Percentiles rank a stretch among this genome's conserved stretches.
Conservation (phyloP, 2,329 filamentous ascomycete genomes). For the Beauveria pseudobassiana region DNA sequence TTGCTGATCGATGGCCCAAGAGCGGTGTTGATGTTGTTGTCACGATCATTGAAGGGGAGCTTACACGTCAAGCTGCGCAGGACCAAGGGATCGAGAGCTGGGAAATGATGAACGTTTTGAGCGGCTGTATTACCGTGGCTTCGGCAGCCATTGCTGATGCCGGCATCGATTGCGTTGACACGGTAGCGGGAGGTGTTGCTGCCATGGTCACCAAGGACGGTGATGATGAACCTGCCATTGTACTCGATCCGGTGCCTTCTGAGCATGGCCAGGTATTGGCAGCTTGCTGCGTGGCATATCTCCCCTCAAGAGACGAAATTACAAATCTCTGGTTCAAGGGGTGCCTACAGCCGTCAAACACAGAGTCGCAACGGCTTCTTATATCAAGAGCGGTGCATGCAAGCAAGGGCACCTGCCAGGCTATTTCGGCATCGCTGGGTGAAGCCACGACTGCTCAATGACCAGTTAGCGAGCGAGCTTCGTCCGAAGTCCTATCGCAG, state of each 20-base stretch:
- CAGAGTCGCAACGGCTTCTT: slow-evolving; percentile 25
- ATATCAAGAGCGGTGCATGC: slow-evolving; percentile 34
- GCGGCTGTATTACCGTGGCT: slow-evolving; percentile 87
- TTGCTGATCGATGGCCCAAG: slow-evolving; percentile 96
- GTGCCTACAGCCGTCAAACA: slow-evolving; percentile 35
- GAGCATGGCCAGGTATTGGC: slow-evolving; percentile 73
- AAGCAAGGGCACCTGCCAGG: slow-evolving; percentile 28
- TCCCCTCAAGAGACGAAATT: slow-evolving; percentile 80
- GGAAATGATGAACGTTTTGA: slow-evolving; percentile 86
- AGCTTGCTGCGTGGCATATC: slow-evolving; percentile 83
- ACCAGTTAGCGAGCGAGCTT: neutral
- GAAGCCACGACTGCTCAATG: slow-evolving; percentile 22
- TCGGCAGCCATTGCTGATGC: slow-evolving; percentile 90
- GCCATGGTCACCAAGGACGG: slow-evolving; percentile 53
- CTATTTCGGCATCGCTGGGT: slow-evolving; percentile 26
- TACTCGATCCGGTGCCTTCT: slow-evolving; percentile 75
- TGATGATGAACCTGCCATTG: slow-evolving; percentile 35
- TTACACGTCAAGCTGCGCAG: slow-evolving; percentile 52
- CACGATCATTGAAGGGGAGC: slow-evolving; percentile 87
- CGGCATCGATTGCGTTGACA: slow-evolving; percentile 90
- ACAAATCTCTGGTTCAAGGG: slow-evolving; percentile 95
- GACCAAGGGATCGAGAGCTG: slow-evolving; percentile 57
- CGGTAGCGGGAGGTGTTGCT: slow-evolving; percentile 82
- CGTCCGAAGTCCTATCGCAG: neutral
- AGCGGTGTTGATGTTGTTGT: slow-evolving; percentile 93